A percentile compares a stretch with the other conserved stretches of the same genome.
phyloP scores from a whole-genome alignment of 257 asterid genomes.

The Nicotiana sylvestris region DNA sequence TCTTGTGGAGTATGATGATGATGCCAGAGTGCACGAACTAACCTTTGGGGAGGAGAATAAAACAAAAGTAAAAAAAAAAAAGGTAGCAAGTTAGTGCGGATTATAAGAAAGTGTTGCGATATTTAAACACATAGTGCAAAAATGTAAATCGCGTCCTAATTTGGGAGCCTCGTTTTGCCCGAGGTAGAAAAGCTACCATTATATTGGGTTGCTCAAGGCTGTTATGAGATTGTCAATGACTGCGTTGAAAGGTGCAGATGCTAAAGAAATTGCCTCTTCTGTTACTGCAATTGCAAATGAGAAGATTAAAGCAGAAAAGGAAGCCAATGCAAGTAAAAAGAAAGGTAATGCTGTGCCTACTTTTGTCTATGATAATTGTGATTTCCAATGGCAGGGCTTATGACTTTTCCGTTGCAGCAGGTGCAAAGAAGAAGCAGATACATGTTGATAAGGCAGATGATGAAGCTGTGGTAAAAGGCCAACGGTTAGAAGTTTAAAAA shows the following conservation, averaged over 20 bases:
- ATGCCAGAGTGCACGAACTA: no score
- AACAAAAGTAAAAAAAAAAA: no score
- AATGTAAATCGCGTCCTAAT: no score
- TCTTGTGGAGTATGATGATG: no score
- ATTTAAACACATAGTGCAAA: no score
- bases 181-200: slow-evolving; percentile 68
- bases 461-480: slow-evolving; percentile 33
- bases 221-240: slow-evolving; percentile 85
- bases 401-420: slow-evolving; percentile 43
- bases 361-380: neutral
- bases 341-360: slow-evolving; percentile 39
- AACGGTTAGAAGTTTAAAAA: no score
- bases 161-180: no score
- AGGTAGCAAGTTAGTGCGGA: no score
- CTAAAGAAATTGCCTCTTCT: slow-evolving; percentile 84
- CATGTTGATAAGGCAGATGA: slow-evolving; percentile 72
- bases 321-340: slow-evolving; percentile 86
- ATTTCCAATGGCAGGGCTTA: neutral
- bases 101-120: no score
- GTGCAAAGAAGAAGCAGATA: slow-evolving; percentile 81
- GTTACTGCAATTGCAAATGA: slow-evolving; percentile 94
- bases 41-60: no score
- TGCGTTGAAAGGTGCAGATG: slow-evolving; percentile 82
- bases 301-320: slow-evolving; percentile 93
- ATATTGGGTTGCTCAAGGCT: slow-evolving; percentile 72